A percentile compares a stretch with the other conserved stretches of the same genome.
phyloP scores from a whole-genome alignment of 345 rosid genomes.

The Melaleuca quinquenervia region DNA sequence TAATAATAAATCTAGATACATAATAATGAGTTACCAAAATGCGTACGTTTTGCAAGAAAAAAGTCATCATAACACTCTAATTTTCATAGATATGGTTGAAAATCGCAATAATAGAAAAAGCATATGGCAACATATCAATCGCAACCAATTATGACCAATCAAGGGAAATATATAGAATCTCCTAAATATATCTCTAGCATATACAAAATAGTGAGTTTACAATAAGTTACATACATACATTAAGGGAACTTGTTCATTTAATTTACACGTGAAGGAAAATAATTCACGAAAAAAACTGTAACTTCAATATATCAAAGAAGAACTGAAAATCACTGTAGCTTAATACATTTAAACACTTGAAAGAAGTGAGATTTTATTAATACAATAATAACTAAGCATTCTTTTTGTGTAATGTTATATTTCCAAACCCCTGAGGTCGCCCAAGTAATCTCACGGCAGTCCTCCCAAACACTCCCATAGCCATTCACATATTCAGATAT shows the following conservation, averaged over 20 bases:
- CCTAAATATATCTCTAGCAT: no score
- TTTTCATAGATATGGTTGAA: not conserved
- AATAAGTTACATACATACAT: not conserved
- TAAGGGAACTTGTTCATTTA: not conserved
- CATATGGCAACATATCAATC: no score
- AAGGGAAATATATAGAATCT: no score
- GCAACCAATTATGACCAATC: no score
- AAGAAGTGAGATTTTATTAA: no score
- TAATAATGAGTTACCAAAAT: not conserved
- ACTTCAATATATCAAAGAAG: not conserved
- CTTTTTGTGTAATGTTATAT: no score
- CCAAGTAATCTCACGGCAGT: not conserved
- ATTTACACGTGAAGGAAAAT: not conserved
- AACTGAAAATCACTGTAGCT: not conserved
- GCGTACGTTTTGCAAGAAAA: not conserved
- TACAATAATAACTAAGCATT: no score
- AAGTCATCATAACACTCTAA: not conserved
- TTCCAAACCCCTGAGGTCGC: no score
- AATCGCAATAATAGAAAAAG: no score
- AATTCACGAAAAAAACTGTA: not conserved
- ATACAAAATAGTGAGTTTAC: not conserved
- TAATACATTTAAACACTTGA: no score
- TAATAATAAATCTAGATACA: not conserved
- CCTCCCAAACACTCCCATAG: not conserved
- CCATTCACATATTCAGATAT: no score